These are phyloP conservation scores for Lipomyces kockii DNA, from an alignment of 805 yeast species.

Conservation along the genomic window DNA sequence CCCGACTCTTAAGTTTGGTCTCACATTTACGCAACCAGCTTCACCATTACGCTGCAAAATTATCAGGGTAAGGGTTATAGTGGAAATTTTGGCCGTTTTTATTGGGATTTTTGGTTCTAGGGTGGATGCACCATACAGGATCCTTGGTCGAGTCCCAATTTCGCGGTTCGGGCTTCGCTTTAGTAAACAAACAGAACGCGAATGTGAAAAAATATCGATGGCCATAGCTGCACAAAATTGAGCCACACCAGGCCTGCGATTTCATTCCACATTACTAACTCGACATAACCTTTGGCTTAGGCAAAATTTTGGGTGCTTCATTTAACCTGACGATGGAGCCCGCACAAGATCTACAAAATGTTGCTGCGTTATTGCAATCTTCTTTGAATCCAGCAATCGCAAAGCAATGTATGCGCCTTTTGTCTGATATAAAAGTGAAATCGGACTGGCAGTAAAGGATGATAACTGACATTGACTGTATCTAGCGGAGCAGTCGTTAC, in stretches of 20 bases:
- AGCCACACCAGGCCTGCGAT: background rate
- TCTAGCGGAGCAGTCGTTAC: constrained; percentile 61
- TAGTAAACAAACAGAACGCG: constrained; percentile 7
- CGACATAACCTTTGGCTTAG: background rate
- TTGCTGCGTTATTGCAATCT: constrained; percentile 28
- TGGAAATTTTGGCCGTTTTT: too few relatives aligned
- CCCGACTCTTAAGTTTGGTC: too few relatives aligned
- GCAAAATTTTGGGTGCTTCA: background rate
- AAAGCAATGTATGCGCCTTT: constrained; percentile 24
- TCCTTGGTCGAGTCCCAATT: too few relatives aligned
- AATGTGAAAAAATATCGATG: background rate
- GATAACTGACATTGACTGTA: background rate
- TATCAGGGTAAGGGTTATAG: too few relatives aligned
- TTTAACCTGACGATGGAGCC: constrained; percentile 15
- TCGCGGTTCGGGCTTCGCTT: background rate
- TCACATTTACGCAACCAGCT: too few relatives aligned
- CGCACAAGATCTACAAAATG: constrained; percentile 17
- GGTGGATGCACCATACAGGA: too few relatives aligned
- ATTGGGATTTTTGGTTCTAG: too few relatives aligned
- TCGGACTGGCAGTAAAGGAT: background rate
- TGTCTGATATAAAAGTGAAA: background rate
- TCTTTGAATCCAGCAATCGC: constrained; percentile 36
- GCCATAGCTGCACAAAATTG: background rate
- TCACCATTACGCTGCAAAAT: too few relatives aligned
- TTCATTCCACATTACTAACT: background rate